Evolutionary conservation across 768 basidiomycete species (phyloP).

Genomic region (Trichaptum fuscoviolaceum): DNA sequence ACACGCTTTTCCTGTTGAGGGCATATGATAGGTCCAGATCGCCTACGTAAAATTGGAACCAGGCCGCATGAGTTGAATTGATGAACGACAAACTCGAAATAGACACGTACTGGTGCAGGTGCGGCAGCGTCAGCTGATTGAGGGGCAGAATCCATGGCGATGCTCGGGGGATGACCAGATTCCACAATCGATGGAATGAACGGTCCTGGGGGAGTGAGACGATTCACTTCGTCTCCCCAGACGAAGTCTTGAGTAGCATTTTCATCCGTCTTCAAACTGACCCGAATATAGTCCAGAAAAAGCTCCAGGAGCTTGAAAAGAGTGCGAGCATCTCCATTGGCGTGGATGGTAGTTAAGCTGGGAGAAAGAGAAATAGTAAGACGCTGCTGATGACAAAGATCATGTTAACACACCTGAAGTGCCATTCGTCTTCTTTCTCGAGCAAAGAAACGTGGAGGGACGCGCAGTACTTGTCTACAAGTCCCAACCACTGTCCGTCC

Average conservation of each 20-base stretch:
- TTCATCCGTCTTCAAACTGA: not conserved
- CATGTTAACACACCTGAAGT: not conserved
- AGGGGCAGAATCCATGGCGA: not conserved
- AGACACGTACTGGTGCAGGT: not conserved
- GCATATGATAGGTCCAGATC: not conserved
- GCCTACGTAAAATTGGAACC: not conserved
- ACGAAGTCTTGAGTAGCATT: not conserved
- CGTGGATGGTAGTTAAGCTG: not conserved
- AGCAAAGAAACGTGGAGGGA: not conserved
- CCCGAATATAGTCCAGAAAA: not conserved
- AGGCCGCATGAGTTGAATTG: not conserved
- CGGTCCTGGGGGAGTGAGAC: not conserved
- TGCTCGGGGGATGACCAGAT: not conserved
- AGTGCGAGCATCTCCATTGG: not conserved
- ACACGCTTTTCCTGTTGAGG: not conserved
- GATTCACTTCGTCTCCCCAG: not conserved
- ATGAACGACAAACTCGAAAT: not conserved
- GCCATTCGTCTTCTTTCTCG: not conserved
- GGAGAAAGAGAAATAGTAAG: not conserved
- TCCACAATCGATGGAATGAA: not conserved
- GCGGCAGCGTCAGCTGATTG: not conserved
- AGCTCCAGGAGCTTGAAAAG: not conserved
- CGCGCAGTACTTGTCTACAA: not conserved
- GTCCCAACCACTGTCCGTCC: not conserved
- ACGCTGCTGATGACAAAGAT: not conserved